phyloP scores from a whole-genome alignment of 306 rosid species.

The Malus fusca region DNA sequence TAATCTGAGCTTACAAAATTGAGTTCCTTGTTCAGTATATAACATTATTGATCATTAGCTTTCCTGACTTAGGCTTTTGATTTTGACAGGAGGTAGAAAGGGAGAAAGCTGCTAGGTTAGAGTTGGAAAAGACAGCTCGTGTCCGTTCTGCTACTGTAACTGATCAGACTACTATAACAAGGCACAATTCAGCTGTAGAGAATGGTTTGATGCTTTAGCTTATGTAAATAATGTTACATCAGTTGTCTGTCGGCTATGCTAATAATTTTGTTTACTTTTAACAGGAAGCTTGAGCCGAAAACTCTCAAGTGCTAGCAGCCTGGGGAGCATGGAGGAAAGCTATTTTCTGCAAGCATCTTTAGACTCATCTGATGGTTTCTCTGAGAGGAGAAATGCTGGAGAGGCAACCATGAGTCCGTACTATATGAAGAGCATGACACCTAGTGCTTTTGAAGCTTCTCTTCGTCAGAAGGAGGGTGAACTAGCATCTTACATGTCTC shows the following conservation, averaged over 20 bases:
- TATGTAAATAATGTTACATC: slow-evolving; percentile 10
- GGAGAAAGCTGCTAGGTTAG: slow-evolving; percentile 85
- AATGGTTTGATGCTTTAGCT: slow-evolving; percentile 52
- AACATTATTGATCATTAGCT: slow-evolving; percentile 1
- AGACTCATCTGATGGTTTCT: slow-evolving; percentile 66
- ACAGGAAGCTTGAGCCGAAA: slow-evolving; percentile 74
- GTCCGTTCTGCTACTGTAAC: slow-evolving; percentile 41
- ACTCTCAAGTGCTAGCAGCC: slow-evolving; percentile 80
- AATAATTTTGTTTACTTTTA: slow-evolving; percentile 7
- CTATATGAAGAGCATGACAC: slow-evolving; percentile 91
- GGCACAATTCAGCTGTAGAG: slow-evolving; percentile 60
- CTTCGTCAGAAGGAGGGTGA: slow-evolving; percentile 99
- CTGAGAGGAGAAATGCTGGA: slow-evolving; percentile 67
- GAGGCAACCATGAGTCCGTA: slow-evolving; percentile 75
- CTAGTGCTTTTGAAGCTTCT: slow-evolving; percentile 90
- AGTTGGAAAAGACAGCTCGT: slow-evolving; percentile 69
- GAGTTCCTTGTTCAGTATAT: neutral
- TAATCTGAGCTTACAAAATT: slow-evolving; percentile 2
- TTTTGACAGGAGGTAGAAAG: slow-evolving; percentile 75
- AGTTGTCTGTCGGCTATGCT: slow-evolving; percentile 12
- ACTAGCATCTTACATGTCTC: slow-evolving; percentile 95
- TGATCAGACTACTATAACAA: slow-evolving; percentile 46
- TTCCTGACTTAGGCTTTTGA: slow-evolving; percentile 22
- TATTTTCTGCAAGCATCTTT: slow-evolving; percentile 91
- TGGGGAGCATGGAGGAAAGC: slow-evolving; percentile 97